Conservation (phyloP, 768 basidiomycete genomes). For the Agrocybe pediades region DNA sequence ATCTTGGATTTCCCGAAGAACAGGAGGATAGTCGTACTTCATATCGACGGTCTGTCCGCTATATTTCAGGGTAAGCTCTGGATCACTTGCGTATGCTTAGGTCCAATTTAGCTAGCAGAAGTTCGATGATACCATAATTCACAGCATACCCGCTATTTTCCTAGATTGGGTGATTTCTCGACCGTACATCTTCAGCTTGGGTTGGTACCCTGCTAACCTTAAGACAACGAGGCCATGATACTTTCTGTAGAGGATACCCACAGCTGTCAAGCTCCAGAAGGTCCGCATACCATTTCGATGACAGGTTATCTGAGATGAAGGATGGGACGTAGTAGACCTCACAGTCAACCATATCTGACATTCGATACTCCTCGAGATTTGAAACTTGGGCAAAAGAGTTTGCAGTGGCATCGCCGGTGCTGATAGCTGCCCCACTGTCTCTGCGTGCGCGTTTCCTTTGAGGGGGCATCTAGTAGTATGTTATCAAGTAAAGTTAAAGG, state of each 20-base stretch:
- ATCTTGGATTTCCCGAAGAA: slow-evolving; percentile 30
- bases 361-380: slow-evolving; percentile 15
- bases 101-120: background rate
- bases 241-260: background rate
- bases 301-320: slow-evolving; percentile 20
- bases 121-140: background rate
- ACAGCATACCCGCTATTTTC: slow-evolving; percentile 29
- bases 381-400: slow-evolving; percentile 5
- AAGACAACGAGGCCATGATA: background rate
- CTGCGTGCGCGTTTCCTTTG: background rate
- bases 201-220: slow-evolving; percentile 27
- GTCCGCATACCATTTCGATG: slow-evolving; percentile 25
- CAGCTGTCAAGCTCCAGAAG: slow-evolving; percentile 17
- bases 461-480: background rate
- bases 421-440: background rate
- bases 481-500: background rate
- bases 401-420: background rate
- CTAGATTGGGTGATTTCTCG: slow-evolving; percentile 27
- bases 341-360: slow-evolving; percentile 26
- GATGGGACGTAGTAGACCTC: slow-evolving; percentile 30
- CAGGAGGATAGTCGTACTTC: slow-evolving; percentile 27
- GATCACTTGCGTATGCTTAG: slow-evolving; percentile 28
- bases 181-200: slow-evolving; percentile 30
- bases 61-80: slow-evolving; percentile 27
- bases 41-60: slow-evolving; percentile 31